Evolutionary conservation across 2,329 filamentous ascomycete species (phyloP), one percentile per base, ranked within the genome.

Genomic region (Cordyceps javanica): DNA sequence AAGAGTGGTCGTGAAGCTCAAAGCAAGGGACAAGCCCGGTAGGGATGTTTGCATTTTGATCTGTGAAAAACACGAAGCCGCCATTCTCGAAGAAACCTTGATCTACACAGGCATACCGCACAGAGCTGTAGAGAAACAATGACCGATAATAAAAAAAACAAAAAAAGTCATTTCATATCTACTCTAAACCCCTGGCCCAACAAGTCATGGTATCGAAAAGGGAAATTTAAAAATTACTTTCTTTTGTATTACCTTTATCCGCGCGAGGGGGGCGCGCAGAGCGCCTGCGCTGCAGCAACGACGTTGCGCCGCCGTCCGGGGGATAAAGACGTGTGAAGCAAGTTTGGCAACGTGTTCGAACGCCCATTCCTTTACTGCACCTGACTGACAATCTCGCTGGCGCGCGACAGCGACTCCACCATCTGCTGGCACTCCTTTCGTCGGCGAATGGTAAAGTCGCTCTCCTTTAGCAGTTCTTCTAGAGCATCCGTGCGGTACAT

Each of bases 371-470:
- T 58, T 71, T 79, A 85, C 79, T 85, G 82, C 58, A 87, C 85
- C 71, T 87, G 83, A 75, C 90, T 92, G 71, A 99, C 94, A 76
- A 99, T 97, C 79, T 99, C 94, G 73, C 87, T 94, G 58, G 94
- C 94, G 73, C 89, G 88, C 65, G 82, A 77, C 68, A 99, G 79
- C 57, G 90, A 95, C 75, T 99, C 94, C 53, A 99, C 94, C 94
- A 99, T 99, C 75, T 97, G 91, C 76, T 95, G 91, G 75, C 94
- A 99, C 75, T 99, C 94, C 81, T 99, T 99, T 72, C 94, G 84
- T 73, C 94, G 83, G 67, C 93, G 86, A 68, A 96, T 82, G 3
- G 94, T 99, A 80, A 96, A 97, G 73, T 99, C 94, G 70, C 90
- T 96, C 77, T 99, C 94, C 82, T 96, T 97, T 63, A 99, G 86